These are phyloP conservation scores for Clavispora carvajalis DNA, from an alignment of 805 yeast genomes.

Conservation along the genomic window DNA sequence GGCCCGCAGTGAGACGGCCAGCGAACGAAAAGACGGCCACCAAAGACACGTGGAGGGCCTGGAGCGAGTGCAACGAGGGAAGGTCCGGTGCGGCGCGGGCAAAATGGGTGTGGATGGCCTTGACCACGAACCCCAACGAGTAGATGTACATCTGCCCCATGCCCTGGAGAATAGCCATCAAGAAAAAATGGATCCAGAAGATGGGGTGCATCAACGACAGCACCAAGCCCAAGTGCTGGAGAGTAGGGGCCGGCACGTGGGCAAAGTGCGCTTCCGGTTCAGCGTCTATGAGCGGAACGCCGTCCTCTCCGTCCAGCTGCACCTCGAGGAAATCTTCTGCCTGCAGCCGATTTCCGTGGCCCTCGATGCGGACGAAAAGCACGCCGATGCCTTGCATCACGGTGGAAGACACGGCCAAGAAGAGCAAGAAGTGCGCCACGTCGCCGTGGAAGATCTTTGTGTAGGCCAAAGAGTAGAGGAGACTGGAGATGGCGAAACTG, in stretches of 20 bases:
- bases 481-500: conserved; percentile 31
- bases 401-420: conserved; percentile 21
- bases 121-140: conserved; percentile 27
- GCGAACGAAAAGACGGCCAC: conserved; percentile 27
- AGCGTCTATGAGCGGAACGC: conserved; percentile 1
- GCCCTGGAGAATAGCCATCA: conserved; percentile 30
- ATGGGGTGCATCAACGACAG: conserved; percentile 23
- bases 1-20: conserved; percentile 30
- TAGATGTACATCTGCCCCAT: conserved; percentile 35
- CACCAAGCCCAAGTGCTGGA: conserved; percentile 7
- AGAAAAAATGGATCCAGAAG: conserved; percentile 28
- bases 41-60: conserved; percentile 30
- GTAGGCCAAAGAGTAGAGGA: conserved; percentile 20
- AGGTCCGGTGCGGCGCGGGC: background rate
- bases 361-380: conserved; percentile 27
- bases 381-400: conserved; percentile 24
- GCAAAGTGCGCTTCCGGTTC: background rate
- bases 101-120: conserved; percentile 20
- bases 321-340: background rate
- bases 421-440: conserved; percentile 19
- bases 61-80: conserved; percentile 18
- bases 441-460: conserved; percentile 19
- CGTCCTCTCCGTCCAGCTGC: conserved; percentile 9
- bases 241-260: background rate
- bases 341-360: conserved; percentile 9